Percentiles rank a stretch among this genome's conserved stretches.
Evolutionary conservation across 192 early-diverging fungal genomes (phyloP).

Genomic region (Rhizophagus sp.): DNA sequence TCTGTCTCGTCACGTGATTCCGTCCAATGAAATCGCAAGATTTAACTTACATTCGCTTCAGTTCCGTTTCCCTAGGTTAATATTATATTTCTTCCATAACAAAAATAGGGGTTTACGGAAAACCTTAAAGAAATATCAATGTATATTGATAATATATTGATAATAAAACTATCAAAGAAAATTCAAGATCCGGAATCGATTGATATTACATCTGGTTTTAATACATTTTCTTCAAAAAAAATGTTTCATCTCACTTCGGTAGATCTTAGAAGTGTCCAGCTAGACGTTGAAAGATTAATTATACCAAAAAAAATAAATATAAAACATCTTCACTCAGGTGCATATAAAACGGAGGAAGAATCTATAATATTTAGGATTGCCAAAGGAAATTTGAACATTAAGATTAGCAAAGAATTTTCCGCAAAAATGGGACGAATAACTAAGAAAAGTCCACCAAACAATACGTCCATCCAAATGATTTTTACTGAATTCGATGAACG

Average conservation of each 20-base stretch:
- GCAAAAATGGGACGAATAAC: constrained; percentile 85
- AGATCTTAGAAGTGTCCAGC: constrained; percentile 54
- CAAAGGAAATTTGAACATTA: constrained; percentile 55
- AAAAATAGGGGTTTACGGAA: neutral
- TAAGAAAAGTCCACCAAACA: constrained; percentile 79
- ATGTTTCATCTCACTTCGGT: constrained; percentile 71
- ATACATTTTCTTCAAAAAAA: constrained; percentile 61
- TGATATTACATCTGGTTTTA: constrained; percentile 45
- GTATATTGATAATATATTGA: constrained; percentile 56
- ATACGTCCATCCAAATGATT: constrained; percentile 69
- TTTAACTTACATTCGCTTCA: too few relatives aligned
- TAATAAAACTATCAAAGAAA: constrained; percentile 67
- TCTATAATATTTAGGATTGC: constrained; percentile 73
- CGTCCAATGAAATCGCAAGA: too few relatives aligned
- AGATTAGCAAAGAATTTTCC: constrained; percentile 52
- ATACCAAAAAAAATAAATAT: constrained; percentile 27
- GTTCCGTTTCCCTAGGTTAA: too few relatives aligned
- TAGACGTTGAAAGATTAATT: constrained; percentile 49
- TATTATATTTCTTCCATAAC: neutral
- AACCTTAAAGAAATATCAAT: constrained; percentile 68
- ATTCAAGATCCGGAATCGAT: constrained; percentile 63
- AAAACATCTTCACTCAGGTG: too few relatives aligned
- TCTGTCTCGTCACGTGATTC: too few relatives aligned
- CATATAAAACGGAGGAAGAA: constrained; percentile 33
- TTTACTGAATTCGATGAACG: constrained; percentile 75